Base-by-base conservation (phyloP, 2,329 filamentous ascomycete genomes). In the Aureobasidium vineae region DNA sequence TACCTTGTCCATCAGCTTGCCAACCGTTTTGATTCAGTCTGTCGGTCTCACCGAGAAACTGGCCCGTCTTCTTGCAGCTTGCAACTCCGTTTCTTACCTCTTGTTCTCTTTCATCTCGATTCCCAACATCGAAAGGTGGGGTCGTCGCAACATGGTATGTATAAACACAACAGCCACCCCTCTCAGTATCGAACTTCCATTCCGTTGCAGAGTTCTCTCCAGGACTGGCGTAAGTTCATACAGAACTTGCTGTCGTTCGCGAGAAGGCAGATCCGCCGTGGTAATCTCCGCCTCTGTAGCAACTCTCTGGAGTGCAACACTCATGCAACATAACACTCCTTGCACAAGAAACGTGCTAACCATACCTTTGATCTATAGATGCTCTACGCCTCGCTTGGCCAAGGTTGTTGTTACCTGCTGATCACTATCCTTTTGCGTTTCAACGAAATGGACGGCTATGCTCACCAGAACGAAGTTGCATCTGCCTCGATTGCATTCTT, bases 11-110 rank as follows among this genome's bases (percentile, higher is more conserved):
- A 16, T 19, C 13, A 53, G 50, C 66, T 75, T 87, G 0, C 85
- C 85, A 0, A 85, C 85, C 43, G 84, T 89, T 0, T 79, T 88
- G 8, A 86, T 84, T 64, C 73, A 83, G 57, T 84, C 79, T 7
- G 84, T 88, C 8, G 84, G 85, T 0, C 79, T 86, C 26, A 74
- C 75, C 33, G 79, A 85, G 66, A 78, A 78, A 49, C 79, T 82
- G 70, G 81, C 83, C 3, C 79, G 85, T 10, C 75, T 88, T 0
- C 77, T 88, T n/a, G 81, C 85, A 1, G 85, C 83, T 2, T 81
- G 83, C 67, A 88, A 83, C 69, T 78, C 78, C 1, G 78, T 82
- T 21, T 79, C 77, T 15, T 84, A 84, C 69, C 76, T 84, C 0
- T 71, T 83, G 28, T 82, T 82, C 72, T 79, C 79, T 0, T 72